Base-by-base conservation (phyloP, 345 rosid species). In the Pugionium cornutum region DNA sequence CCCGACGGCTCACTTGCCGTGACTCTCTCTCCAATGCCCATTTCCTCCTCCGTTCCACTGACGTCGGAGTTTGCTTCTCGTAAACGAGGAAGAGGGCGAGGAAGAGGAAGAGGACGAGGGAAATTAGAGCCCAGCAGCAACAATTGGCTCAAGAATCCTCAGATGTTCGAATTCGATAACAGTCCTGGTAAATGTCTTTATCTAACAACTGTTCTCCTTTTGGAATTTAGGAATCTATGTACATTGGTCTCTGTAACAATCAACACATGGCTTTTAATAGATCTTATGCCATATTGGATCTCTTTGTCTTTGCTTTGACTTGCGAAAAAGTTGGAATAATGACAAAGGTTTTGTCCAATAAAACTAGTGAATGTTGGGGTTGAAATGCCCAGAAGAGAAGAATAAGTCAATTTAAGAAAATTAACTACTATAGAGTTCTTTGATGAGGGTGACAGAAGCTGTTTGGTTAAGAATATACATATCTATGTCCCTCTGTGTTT, bases 1-100 rank as follows among this genome's bases (percentile, higher is more conserved):
- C 85, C 90, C 1, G 97, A 90, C 49, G 96, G 96, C 26, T 53
- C 75, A 1, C 53, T 81, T 61, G 70, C 79, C 4, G 41, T 63
- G 64, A 75, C 97, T 42, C 71, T 88, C 50, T 94, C 97, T 9
- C 96, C 99, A 7, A 85, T 80, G 96, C 96, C 97, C 7, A 85
- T 94, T 67, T 91, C 99, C 0, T 78, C 96, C 2, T 85, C 97
- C 7, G 75, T 91, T 64, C 99, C 97, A 0, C 54, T 89, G 74
- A n/a, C 81, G 1, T 83, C 85, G 53, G 86, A 82, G 9, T 73
- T 71, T 63, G 62, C 85, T 5, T 35, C 80, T 5, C 79, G 86
- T 84, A 82, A 83, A 72, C 80, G 78, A 10, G 92, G 89, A 11
- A 76, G 81, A 75, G 94, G 84, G 9, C 73, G 83, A 84, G 83